A percentile compares a stretch with the other conserved stretches of the same genome.
Conservation (phyloP, 805 yeast species). For the Candida endomychidarum region DNA sequence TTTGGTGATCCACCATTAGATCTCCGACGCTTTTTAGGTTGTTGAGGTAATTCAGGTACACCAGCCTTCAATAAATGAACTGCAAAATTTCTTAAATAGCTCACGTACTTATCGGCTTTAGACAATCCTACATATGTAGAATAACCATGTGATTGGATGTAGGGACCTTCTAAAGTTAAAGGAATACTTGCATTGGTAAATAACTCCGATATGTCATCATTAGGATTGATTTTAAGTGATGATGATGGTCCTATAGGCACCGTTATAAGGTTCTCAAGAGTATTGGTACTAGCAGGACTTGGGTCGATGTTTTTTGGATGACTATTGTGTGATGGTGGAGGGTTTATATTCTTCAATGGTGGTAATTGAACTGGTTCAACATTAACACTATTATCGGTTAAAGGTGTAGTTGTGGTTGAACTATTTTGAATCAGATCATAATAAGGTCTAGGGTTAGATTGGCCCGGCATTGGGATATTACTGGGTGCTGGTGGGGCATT, state of each 20-base stretch:
- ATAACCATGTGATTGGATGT: constrained; percentile 42
- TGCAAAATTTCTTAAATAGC: constrained; percentile 35
- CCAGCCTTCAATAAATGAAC: constrained; percentile 33
- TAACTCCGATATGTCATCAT: constrained; percentile 30
- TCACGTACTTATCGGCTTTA: constrained; percentile 40
- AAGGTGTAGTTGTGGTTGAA: not conserved
- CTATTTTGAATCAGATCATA: constrained; percentile 1
- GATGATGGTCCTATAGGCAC: constrained; percentile 39
- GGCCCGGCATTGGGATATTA: constrained; percentile 13
- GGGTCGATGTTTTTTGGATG: constrained; percentile 3
- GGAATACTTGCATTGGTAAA: constrained; percentile 37
- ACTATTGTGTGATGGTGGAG: not conserved
- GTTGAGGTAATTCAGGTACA: constrained; percentile 14
- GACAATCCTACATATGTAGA: constrained; percentile 40
- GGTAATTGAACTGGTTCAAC: constrained; percentile 14
- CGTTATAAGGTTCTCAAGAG: constrained; percentile 18
- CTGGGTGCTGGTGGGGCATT: constrained; percentile 16
- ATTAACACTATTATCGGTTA: not conserved
- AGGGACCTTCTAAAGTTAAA: constrained; percentile 35
- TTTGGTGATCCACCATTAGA: constrained; percentile 14
- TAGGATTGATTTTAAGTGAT: constrained; percentile 29
- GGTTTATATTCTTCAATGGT: constrained; percentile 12
- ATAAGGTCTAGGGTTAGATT: constrained; percentile 1
- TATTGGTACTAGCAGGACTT: not conserved
- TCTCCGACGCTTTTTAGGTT: constrained; percentile 10